These are phyloP conservation scores for Artemisia annua DNA, from an alignment of 129 eudicot species.

Conservation along the genomic window DNA sequence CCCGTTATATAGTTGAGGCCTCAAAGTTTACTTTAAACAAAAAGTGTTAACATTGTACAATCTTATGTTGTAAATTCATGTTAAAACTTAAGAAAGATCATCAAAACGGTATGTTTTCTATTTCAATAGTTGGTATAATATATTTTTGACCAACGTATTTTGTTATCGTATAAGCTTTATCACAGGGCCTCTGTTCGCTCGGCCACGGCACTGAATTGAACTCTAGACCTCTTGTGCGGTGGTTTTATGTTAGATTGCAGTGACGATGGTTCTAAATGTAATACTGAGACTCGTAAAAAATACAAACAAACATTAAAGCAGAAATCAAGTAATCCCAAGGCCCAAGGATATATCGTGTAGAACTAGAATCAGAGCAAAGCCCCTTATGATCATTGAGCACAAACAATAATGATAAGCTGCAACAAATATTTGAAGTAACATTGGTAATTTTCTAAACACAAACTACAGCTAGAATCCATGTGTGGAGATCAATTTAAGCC, in stretches of 20 bases:
- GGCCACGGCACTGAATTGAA: too few species aligned
- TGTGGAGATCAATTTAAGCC: background rate
- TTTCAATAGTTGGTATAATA: too few species aligned
- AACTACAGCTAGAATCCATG: background rate
- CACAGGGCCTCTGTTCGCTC: too few species aligned
- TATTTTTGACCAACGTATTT: too few species aligned
- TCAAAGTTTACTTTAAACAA: too few species aligned
- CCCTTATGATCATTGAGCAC: background rate
- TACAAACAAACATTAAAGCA: background rate
- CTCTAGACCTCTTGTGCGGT: too few species aligned
- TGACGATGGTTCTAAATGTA: background rate
- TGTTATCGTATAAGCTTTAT: too few species aligned
- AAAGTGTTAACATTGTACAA: too few species aligned
- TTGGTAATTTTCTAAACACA: background rate
- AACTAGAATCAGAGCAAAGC: background rate
- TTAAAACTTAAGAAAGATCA: too few species aligned
- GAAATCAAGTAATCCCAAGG: background rate
- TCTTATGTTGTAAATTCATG: too few species aligned
- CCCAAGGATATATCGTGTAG: slow-evolving; percentile 2
- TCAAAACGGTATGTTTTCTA: too few species aligned
- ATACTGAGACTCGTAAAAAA: background rate
- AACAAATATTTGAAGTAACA: background rate
- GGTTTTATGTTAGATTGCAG: background rate
- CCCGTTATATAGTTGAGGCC: too few species aligned
- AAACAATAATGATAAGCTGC: slow-evolving; percentile 1